Evolutionary conservation across 257 asterid species (phyloP), one percentile per base, ranked within the genome.

Genomic region (Agastache rugosa): DNA sequence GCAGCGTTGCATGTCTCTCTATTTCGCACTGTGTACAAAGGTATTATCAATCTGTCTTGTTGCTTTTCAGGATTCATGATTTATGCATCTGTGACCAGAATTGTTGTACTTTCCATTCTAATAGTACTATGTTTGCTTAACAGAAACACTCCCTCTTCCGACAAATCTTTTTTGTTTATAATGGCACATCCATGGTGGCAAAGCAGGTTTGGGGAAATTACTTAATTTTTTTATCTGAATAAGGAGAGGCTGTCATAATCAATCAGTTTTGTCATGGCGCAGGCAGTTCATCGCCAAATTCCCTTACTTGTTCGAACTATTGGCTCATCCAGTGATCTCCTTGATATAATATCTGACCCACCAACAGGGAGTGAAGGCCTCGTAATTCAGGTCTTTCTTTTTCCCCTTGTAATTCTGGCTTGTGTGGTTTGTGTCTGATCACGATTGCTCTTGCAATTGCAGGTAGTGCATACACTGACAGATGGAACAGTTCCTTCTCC

Each of bases 11-110:
- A 84, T 89, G 93, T 88, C 97, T 20, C 89, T 95, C 29, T 95
- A 90, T 83, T 95, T 95, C 71, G 99, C 99, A 12, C 83, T 95
- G 73, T 95, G 99, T 78, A 95, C 99, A 71, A 95, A 95, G 99
- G 99, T 95, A 72, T 47, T 48, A 58, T 63, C 55, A 16, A 41
- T 71, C 60, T 74, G 44, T 64, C 63, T 29, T 63, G 56, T 48
- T 79, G 53, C 60, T 73, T 55, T 76, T 55, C 44, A 15, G 27
- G 31, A 55, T 68, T 78, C 63, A 61, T 70, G 60, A 25, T 71
- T 71, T 11, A 20, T 63, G 22, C n/a, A 58, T 80, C 19, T 12
- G 34, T 45, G 53, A 60, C 48, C 44, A 11, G 27, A 23, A 58
- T 42, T 69, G 20, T 42, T 59, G 11, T 65, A 31, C 31, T 58